A percentile compares a stretch with the other conserved stretches of the same genome.
Conservation (phyloP, 2,329 filamentous ascomycete species). For the Penicillium sp. region DNA sequence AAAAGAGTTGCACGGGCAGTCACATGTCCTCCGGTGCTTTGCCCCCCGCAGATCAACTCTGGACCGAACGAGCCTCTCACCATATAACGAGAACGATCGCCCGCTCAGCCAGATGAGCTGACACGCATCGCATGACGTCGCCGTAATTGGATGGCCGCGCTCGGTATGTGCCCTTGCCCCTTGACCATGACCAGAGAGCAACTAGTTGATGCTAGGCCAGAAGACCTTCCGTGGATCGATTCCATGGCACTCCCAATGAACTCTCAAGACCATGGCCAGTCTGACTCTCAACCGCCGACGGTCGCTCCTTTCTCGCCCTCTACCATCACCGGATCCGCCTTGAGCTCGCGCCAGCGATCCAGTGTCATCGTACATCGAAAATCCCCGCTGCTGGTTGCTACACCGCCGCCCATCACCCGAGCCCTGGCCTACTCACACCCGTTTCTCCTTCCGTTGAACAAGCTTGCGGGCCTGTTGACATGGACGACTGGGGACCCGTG, state of each 20-base stretch:
- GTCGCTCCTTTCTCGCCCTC: slow-evolving; percentile 87
- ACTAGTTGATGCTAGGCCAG: slow-evolving; percentile 27
- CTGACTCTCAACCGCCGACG: slow-evolving; percentile 61
- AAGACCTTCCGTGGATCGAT: slow-evolving; percentile 54
- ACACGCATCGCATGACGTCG: slow-evolving; percentile 32
- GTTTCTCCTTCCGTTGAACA: slow-evolving; percentile 85
- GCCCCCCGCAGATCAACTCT: slow-evolving; percentile 25
- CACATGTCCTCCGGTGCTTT: slow-evolving; percentile 19
- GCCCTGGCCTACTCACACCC: slow-evolving; percentile 94
- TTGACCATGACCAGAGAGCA: background rate
- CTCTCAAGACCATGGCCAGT: slow-evolving; percentile 38
- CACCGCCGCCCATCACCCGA: slow-evolving; percentile 89
- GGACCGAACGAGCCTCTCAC: slow-evolving; percentile 19
- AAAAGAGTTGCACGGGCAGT: slow-evolving; percentile 9
- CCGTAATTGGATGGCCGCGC: slow-evolving; percentile 50
- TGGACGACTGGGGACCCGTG: slow-evolving; percentile 94
- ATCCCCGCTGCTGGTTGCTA: slow-evolving; percentile 86
- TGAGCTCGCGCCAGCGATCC: slow-evolving; percentile 73
- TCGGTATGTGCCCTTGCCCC: slow-evolving; percentile 38
- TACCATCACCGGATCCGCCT: slow-evolving; percentile 66
- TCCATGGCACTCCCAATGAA: slow-evolving; percentile 50
- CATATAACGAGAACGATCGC: slow-evolving; percentile 18
- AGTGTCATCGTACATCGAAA: slow-evolving; percentile 97
- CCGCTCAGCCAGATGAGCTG: slow-evolving; percentile 30
- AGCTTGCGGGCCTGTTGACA: slow-evolving; percentile 77